These are phyloP conservation scores for Apodospora peruviana DNA, from an alignment of 495 filamentous ascomycete genomes.

Conservation along the genomic window DNA sequence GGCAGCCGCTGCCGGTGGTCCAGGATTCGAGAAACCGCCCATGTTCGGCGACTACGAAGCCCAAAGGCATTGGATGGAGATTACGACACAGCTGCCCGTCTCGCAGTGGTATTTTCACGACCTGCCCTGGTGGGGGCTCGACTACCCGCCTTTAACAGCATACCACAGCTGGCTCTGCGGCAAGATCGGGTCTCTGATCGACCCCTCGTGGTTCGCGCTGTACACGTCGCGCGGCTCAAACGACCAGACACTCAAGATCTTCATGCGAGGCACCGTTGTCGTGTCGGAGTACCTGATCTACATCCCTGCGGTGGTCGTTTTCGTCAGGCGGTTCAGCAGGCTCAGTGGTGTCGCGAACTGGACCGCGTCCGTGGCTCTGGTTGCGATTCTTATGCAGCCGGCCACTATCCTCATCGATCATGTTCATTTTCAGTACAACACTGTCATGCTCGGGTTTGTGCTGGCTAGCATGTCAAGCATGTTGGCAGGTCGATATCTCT, in stretches of 20 bases:
- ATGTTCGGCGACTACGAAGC: constrained; percentile 98
- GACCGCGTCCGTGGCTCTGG: constrained; percentile 77
- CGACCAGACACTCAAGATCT: constrained; percentile 75
- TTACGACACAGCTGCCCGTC: constrained; percentile 81
- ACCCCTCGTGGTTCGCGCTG: constrained; percentile 86
- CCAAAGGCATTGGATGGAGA: constrained; percentile 97
- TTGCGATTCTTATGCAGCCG: constrained; percentile 88
- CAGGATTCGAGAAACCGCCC: constrained; percentile 74
- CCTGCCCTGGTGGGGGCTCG: constrained; percentile 92
- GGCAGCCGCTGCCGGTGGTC: too few species aligned
- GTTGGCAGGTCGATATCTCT: constrained; percentile 74
- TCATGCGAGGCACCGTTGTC: constrained; percentile 88
- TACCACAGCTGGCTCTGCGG: constrained; percentile 96
- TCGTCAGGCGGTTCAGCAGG: constrained; percentile 71
- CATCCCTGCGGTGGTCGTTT: constrained; percentile 77
- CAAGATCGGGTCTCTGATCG: constrained; percentile 71
- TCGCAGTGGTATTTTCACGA: constrained; percentile 98
- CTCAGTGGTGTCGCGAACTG: constrained; percentile 64
- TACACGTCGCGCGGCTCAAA: constrained; percentile 76
- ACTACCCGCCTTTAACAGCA: constrained; percentile 95
- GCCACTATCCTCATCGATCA: constrained; percentile 90
- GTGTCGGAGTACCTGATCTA: constrained; percentile 87
- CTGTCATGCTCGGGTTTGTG: constrained; percentile 90
- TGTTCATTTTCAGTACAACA: constrained; percentile 99
- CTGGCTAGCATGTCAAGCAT: constrained; percentile 84